Evolutionary conservation across 2,329 filamentous ascomycete species (phyloP).

Genomic region (Curvularia spicifera): DNA sequence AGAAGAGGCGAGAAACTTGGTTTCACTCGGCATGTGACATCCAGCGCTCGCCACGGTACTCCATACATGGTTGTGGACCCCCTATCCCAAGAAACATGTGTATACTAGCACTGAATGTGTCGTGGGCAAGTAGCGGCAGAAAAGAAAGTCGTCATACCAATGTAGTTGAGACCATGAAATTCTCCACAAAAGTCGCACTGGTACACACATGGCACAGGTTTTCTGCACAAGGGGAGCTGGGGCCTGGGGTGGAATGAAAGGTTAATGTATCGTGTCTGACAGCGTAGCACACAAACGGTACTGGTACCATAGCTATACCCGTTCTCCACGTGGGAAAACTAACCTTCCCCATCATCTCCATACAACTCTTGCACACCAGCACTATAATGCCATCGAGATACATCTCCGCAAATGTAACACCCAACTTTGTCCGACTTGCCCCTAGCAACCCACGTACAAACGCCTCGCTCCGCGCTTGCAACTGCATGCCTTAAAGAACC

Average conservation of each 20-base stretch:
- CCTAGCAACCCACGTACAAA: background rate
- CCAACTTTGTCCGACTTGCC: background rate
- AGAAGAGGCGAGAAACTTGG: background rate
- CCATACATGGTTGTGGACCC: conserved; percentile 19
- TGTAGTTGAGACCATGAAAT: conserved; percentile 16
- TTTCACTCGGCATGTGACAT: conserved; percentile 13
- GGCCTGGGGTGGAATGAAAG: conserved; percentile 22
- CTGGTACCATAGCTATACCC: conserved; percentile 13
- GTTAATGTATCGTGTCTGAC: conserved; percentile 19
- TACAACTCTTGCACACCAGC: background rate
- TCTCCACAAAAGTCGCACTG: conserved; percentile 24
- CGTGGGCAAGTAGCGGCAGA: conserved; percentile 25
- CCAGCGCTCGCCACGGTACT: conserved; percentile 16
- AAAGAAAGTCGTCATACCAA: conserved; percentile 35
- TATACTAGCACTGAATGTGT: conserved; percentile 11
- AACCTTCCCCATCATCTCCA: background rate
- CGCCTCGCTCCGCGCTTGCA: background rate
- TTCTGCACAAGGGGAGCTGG: conserved; percentile 27
- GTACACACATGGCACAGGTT: conserved; percentile 24
- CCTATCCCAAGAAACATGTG: conserved; percentile 23
- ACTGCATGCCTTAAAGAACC: background rate
- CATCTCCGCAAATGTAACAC: background rate
- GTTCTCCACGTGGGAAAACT: conserved; percentile 28
- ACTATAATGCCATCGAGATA: background rate
- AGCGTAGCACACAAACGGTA: conserved; percentile 10